Evolutionary conservation across 192 early-diverging fungal species (phyloP).

Genomic region (Coemansia sp.): DNA sequence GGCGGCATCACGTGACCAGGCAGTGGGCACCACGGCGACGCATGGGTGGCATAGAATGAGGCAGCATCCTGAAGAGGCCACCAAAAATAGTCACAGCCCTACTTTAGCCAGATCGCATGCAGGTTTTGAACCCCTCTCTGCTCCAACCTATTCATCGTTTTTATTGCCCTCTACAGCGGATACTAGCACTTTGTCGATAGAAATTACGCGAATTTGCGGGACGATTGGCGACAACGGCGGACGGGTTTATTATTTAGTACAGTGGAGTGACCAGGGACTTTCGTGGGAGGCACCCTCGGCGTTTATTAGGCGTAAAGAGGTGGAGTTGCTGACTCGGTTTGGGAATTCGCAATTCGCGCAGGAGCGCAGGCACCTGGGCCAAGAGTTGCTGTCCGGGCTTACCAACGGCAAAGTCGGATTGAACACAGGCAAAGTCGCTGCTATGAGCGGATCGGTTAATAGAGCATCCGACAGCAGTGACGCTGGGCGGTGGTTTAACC

Average conservation of each 20-base stretch:
- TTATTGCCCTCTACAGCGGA: background rate
- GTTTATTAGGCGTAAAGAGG: slow-evolving; percentile 1
- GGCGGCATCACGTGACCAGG: background rate
- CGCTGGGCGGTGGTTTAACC: slow-evolving; percentile 15
- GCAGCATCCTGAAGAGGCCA: background rate
- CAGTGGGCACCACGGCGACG: slow-evolving; percentile 12
- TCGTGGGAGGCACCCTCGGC: slow-evolving; percentile 29
- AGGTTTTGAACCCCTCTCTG: background rate
- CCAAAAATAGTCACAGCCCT: background rate
- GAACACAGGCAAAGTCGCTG: slow-evolving; percentile 3
- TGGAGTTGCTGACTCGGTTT: slow-evolving; percentile 13
- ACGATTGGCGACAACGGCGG: slow-evolving; percentile 20
- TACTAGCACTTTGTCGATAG: background rate
- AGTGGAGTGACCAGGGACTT: slow-evolving; percentile 29
- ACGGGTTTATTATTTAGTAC: slow-evolving; percentile 24
- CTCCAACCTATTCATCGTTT: background rate
- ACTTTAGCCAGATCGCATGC: background rate
- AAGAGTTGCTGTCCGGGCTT: background rate
- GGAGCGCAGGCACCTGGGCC: slow-evolving; percentile 20
- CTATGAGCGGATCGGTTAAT: slow-evolving; percentile 16
- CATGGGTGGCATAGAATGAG: slow-evolving; percentile 31
- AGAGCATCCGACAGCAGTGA: background rate
- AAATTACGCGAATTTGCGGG: slow-evolving; percentile 18
- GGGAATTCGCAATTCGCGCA: slow-evolving; percentile 15
- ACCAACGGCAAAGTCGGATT: background rate